Percentiles rank a stretch among this genome's conserved stretches.
These are phyloP conservation scores for Candida corydali DNA, from an alignment of 805 yeast species.

Conservation along the genomic window DNA sequence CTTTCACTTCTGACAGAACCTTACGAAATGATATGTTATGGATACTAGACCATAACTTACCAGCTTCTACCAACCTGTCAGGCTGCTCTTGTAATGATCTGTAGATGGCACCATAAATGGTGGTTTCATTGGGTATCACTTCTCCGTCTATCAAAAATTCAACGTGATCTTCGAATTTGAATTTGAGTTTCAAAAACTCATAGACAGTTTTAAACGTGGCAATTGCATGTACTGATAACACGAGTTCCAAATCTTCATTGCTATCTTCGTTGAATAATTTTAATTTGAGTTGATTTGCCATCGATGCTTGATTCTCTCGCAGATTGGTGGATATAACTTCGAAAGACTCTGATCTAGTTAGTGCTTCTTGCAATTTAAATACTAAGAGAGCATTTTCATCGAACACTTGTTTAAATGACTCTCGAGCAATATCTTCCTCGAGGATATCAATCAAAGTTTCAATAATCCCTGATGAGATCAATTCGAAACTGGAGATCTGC, in stretches of 20 bases:
- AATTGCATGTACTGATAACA: constrained; percentile 54
- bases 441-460: constrained; percentile 37
- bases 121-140: constrained; percentile 57
- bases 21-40: constrained; percentile 29
- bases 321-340: constrained; percentile 47
- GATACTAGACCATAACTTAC: constrained; percentile 52
- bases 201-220: constrained; percentile 55
- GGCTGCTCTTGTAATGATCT: constrained; percentile 40
- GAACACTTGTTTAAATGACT: constrained; percentile 44
- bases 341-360: constrained; percentile 71
- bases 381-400: constrained; percentile 36
- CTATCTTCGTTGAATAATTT: constrained; percentile 33
- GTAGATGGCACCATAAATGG: constrained; percentile 73
- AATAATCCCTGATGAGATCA: constrained; percentile 65
- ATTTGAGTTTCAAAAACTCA: constrained; percentile 41
- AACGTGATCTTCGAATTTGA: constrained; percentile 34
- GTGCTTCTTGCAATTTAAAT: constrained; percentile 62
- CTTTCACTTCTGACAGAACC: constrained; percentile 8
- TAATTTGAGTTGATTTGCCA: constrained; percentile 70
- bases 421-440: constrained; percentile 31
- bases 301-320: constrained; percentile 46
- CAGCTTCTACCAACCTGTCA: constrained; percentile 40
- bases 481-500: constrained; percentile 66
- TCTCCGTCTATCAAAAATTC: constrained; percentile 60
- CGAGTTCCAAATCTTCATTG: constrained; percentile 23